These are phyloP conservation scores for Posidonia australis DNA, from an alignment of 106 monocot species.

Conservation along the genomic window DNA sequence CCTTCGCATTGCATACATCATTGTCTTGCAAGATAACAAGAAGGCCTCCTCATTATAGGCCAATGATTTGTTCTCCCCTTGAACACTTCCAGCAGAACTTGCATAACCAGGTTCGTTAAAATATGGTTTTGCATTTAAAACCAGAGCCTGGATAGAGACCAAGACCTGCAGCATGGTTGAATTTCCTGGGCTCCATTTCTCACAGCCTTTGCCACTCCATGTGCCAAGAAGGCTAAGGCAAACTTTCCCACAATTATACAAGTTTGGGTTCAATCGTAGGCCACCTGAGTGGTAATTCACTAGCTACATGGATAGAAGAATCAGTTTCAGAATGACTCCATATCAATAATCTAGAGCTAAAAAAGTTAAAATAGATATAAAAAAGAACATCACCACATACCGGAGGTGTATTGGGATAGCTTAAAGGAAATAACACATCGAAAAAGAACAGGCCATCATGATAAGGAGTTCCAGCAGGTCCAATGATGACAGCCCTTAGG, in stretches of 20 bases:
- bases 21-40: slow-evolving; percentile 24
- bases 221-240: slow-evolving; percentile 38
- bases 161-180: slow-evolving; percentile 40
- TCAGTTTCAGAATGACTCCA: background rate
- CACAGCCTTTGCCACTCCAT: slow-evolving; percentile 28
- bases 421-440: slow-evolving; percentile 21
- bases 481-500: slow-evolving; percentile 31
- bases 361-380: background rate
- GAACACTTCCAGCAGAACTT: background rate
- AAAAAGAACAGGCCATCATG: slow-evolving; percentile 49
- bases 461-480: slow-evolving; percentile 41
- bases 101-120: slow-evolving; percentile 35
- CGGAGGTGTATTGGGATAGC: slow-evolving; percentile 25
- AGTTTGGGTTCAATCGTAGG: slow-evolving; percentile 33
- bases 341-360: background rate
- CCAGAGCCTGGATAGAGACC: slow-evolving; percentile 34
- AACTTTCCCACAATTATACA: slow-evolving; percentile 26
- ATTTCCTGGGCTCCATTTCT: slow-evolving; percentile 23
- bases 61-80: slow-evolving; percentile 2
- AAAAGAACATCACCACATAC: background rate
- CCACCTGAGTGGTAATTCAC: slow-evolving; percentile 31
- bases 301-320: slow-evolving; percentile 9
- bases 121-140: slow-evolving; percentile 31
- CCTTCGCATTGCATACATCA: slow-evolving; percentile 21
- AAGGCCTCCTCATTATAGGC: slow-evolving; percentile 16